A percentile compares a stretch with the other conserved stretches of the same genome.
Evolutionary conservation across 1,139 yeast species (phyloP).

Genomic region (Geotrichum phurueaensis): DNA sequence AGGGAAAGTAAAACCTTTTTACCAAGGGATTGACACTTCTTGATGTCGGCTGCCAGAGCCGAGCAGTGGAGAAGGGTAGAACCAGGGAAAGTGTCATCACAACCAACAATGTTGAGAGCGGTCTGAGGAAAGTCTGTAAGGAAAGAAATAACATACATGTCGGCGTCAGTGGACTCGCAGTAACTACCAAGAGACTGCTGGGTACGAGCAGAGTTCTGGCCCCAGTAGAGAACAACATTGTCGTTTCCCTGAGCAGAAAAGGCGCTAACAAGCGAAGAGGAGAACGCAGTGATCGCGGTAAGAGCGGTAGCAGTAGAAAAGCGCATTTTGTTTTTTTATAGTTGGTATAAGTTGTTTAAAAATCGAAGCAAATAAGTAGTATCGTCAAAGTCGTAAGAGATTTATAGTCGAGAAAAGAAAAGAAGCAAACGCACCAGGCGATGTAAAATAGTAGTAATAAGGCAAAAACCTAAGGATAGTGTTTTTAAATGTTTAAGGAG

Average conservation of each 20-base stretch:
- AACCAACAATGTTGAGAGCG: constrained; percentile 61
- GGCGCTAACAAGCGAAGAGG: constrained; percentile 2
- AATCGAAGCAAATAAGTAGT: neutral
- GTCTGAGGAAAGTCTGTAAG: constrained; percentile 51
- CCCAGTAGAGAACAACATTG: constrained; percentile 75
- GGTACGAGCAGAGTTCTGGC: constrained; percentile 63
- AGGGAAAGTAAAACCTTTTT: constrained; percentile 67
- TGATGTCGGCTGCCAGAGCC: constrained; percentile 60
- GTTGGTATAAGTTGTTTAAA: neutral
- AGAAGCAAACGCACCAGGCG: constrained; percentile 10
- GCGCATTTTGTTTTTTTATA: constrained; percentile 3
- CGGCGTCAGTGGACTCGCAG: constrained; percentile 66
- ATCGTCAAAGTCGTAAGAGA: neutral
- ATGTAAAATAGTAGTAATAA: neutral
- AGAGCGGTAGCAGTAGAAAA: neutral
- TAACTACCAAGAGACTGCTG: constrained; percentile 60
- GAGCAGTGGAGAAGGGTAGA: constrained; percentile 54
- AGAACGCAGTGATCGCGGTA: neutral
- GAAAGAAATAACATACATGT: constrained; percentile 69
- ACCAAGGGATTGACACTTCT: constrained; percentile 66
- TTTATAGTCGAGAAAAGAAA: neutral
- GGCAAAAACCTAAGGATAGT: neutral
- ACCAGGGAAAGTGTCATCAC: constrained; percentile 44
- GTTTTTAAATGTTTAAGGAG: neutral
- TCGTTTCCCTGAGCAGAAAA: constrained; percentile 16